Evolutionary conservation across 306 rosid genomes (phyloP), one percentile per base, ranked within the genome.

Genomic region (Lathyrus oleraceus): DNA sequence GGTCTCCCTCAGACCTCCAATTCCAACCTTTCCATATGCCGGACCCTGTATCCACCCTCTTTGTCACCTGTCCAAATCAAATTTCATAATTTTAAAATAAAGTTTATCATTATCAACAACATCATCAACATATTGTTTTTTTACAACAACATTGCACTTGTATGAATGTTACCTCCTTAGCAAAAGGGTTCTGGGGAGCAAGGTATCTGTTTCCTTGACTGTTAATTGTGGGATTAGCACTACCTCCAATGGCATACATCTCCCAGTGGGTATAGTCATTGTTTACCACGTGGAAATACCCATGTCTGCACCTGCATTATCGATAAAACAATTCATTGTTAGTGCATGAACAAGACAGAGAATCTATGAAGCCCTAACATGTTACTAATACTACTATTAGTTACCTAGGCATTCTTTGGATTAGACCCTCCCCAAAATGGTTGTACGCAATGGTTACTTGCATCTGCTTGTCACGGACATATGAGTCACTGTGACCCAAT

Each of bases 191-290:
- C 53, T 1, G 48, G 49, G 99, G 99, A 71, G 99, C 99, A 43
- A 94, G 88, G 78, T 86, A 94, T 87, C 99, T 83, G 75, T 94
- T 94, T 61, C 99, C 99, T 74, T 94, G 97, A 84, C 99, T 94
- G 72, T 94, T 91, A 77, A 94, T 91, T 45, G 99, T 94, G 70
- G 99, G 99, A 23, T 88, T 32, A 66, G 99, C 99, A 61, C 99
- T 94, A 61, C 99, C 99, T 61, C 99, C 99, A 44, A 94, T 94
- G 69, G 99, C 99, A 73, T 94, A 94, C 99, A 94, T 94, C 71
- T 72, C 92, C 99, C 99, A 91, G 35, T 94, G 99, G 49, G 97
- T 94, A 57, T 94, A 94, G 85, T 94, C 99, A 63, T 94, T 94
- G 84, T 94, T 94, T 59, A 94, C 99, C 76, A 94, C 99, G 58